Conservation (phyloP, 2,329 filamentous ascomycete genomes). For the Colletotrichum eleusines region DNA sequence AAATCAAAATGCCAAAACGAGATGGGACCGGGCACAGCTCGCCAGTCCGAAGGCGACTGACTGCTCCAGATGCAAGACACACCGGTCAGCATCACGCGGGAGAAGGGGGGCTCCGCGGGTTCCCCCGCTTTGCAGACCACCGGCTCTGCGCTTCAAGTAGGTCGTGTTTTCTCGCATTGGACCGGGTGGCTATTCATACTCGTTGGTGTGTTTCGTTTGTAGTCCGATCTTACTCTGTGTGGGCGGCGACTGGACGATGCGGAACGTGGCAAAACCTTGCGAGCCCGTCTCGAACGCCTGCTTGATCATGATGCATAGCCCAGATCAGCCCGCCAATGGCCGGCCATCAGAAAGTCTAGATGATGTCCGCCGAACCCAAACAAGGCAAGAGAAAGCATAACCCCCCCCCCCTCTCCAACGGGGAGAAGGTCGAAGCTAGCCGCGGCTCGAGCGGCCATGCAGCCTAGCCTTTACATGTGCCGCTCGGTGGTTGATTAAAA, state of each 20-base stretch:
- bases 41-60: conserved; percentile 13
- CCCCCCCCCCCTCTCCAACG: not conserved
- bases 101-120: conserved; percentile 9
- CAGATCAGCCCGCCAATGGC: conserved; percentile 25
- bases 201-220: too few species aligned
- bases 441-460: conserved; percentile 25
- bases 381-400: conserved; percentile 31
- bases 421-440: conserved; percentile 27
- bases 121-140: conserved; percentile 23
- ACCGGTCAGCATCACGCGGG: conserved; percentile 23
- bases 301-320: conserved; percentile 27
- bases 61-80: conserved; percentile 10
- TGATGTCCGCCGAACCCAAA: conserved; percentile 22
- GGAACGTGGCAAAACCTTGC: conserved; percentile 25
- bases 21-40: not conserved
- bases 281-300: conserved; percentile 19
- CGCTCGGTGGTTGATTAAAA: conserved; percentile 34
- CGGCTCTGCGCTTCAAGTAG: conserved; percentile 1
- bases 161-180: not conserved
- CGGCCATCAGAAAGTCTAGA: not conserved
- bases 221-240: not conserved
- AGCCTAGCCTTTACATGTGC: conserved; percentile 34
- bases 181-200: too few species aligned
- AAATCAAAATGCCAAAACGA: not conserved
- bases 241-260: conserved; percentile 1